phyloP scores from a whole-genome alignment of 1,139 yeast species.

The Sugiyamaella grinbergsii region DNA sequence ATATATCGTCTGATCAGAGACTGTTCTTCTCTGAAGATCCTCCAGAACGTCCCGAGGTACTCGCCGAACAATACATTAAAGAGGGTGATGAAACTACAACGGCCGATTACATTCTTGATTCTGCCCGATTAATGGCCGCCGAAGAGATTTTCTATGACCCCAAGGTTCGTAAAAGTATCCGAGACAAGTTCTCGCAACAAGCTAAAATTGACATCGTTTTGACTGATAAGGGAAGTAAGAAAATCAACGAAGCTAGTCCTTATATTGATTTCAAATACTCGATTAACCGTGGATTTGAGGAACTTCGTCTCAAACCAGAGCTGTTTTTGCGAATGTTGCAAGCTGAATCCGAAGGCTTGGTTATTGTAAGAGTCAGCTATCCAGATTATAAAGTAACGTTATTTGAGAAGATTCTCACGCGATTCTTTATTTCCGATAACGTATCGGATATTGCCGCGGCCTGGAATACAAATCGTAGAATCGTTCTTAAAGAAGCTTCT shows the following conservation, averaged over 20 bases:
- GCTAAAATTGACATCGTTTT: constrained; percentile 73
- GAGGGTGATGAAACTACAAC: constrained; percentile 41
- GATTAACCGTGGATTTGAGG: constrained; percentile 71
- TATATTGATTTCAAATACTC: constrained; percentile 93
- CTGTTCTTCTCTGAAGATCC: constrained; percentile 73
- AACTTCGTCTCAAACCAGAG: constrained; percentile 75
- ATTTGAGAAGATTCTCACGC: constrained; percentile 54
- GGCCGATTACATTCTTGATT: constrained; percentile 65
- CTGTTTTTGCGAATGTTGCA: constrained; percentile 84
- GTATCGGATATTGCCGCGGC: constrained; percentile 74
- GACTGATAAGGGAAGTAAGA: constrained; percentile 84
- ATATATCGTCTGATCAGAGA: constrained; percentile 70
- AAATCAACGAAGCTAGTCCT: constrained; percentile 78
- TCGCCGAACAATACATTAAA: constrained; percentile 54
- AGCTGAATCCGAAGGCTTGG: constrained; percentile 73
- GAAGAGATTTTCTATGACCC: constrained; percentile 85
- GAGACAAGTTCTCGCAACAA: constrained; percentile 66
- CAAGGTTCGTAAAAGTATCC: constrained; percentile 71
- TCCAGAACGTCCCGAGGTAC: constrained; percentile 61
- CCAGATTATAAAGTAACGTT: constrained; percentile 48
- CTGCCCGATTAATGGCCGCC: constrained; percentile 73
- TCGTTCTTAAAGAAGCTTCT: constrained; percentile 66
- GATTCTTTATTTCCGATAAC: constrained; percentile 76
- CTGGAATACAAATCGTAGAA: constrained; percentile 81
- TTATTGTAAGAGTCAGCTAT: constrained; percentile 49